phyloP scores from a whole-genome alignment of 208 protist genomes.

The Leishmania lainsoni region DNA sequence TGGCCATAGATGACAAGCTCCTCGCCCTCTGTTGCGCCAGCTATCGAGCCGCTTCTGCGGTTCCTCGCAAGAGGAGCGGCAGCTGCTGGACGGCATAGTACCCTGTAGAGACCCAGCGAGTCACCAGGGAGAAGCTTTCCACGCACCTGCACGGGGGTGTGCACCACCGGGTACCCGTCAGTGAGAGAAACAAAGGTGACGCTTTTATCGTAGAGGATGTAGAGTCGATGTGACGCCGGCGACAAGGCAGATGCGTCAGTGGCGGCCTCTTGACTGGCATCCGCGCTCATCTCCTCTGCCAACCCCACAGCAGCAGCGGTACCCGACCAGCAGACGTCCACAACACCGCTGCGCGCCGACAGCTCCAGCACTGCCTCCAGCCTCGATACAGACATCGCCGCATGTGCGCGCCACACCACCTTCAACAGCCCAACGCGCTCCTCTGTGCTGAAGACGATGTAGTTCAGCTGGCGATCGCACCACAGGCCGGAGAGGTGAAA shows the following conservation, averaged over 20 bases:
- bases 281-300: not conserved
- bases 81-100: conserved; percentile 25
- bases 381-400: conserved; percentile 40
- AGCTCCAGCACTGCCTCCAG: conserved; percentile 69
- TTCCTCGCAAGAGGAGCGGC: not conserved
- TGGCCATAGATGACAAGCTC: conserved; percentile 48
- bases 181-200: conserved; percentile 63
- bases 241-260: not conserved
- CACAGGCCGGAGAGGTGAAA: conserved; percentile 76
- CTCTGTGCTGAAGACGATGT: conserved; percentile 81
- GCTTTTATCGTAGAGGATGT: conserved; percentile 65
- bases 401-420: conserved; percentile 55
- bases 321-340: conserved; percentile 59
- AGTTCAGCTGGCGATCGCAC: conserved; percentile 64
- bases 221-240: conserved; percentile 28
- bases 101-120: conserved; percentile 24
- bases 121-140: conserved; percentile 18
- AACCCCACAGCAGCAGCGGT: not conserved
- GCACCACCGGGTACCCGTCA: conserved; percentile 58
- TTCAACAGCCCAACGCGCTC: conserved; percentile 67
- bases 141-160: conserved; percentile 28
- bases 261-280: not conserved
- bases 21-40: not conserved
- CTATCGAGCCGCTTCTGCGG: not conserved
- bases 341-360: conserved; percentile 52